Conservation (phyloP, 495 filamentous ascomycete genomes). For the Podospora didyma region DNA sequence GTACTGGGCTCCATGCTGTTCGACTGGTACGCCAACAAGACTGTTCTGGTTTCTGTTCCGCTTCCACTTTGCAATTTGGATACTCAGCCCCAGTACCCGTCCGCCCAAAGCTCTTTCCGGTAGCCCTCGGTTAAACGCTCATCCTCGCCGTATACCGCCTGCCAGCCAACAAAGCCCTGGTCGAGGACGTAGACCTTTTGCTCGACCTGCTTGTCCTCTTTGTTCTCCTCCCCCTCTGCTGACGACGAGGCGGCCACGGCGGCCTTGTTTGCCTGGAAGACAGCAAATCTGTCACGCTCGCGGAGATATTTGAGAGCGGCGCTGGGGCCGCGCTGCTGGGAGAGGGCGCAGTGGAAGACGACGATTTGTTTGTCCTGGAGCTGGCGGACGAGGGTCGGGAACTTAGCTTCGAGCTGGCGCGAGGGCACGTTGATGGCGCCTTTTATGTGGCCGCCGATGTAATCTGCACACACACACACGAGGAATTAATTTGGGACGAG, state of each 20-base stretch:
- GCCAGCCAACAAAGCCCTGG: constrained; percentile 86
- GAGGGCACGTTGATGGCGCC: constrained; percentile 72
- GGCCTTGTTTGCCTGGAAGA: constrained; percentile 9
- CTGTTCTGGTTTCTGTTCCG: neutral
- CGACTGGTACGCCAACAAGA: too few relatives aligned
- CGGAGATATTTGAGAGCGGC: constrained; percentile 68
- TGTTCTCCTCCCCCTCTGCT: constrained; percentile 7
- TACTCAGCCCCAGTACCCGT: constrained; percentile 45
- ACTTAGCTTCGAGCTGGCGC: constrained; percentile 62
- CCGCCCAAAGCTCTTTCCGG: constrained; percentile 79
- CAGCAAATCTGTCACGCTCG: constrained; percentile 52
- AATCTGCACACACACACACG: constrained; percentile 52
- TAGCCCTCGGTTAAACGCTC: constrained; percentile 80
- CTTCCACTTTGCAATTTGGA: neutral
- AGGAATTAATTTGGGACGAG: neutral
- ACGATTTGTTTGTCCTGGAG: constrained; percentile 76
- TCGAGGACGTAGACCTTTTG: constrained; percentile 82
- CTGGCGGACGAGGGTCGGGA: constrained; percentile 77
- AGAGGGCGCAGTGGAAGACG: constrained; percentile 93
- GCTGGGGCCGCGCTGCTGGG: constrained; percentile 76
- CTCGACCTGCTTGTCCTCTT: constrained; percentile 24
- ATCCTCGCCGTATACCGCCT: constrained; percentile 81
- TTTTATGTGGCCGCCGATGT: constrained; percentile 90
- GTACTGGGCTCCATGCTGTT: too few relatives aligned
- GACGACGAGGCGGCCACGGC: neutral